These are phyloP conservation scores for Neonectria magnoliae DNA, from an alignment of 2,329 filamentous ascomycete genomes.

Conservation along the genomic window DNA sequence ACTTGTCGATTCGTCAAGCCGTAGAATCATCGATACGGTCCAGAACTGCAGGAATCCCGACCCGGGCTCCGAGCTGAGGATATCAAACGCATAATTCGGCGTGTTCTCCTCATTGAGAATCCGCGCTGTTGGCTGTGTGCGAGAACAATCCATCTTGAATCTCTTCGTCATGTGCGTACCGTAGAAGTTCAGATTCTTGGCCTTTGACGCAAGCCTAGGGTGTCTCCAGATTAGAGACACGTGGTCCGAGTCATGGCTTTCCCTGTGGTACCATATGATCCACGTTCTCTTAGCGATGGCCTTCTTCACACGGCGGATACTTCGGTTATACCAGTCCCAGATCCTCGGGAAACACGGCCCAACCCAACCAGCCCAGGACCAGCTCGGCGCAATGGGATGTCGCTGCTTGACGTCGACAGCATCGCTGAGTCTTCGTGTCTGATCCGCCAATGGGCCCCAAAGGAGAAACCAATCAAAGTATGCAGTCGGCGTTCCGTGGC, in stretches of 20 bases:
- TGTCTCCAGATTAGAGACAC: background rate
- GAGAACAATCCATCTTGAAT: background rate
- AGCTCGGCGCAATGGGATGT: background rate
- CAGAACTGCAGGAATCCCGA: background rate
- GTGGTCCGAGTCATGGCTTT: background rate
- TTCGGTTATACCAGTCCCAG: background rate
- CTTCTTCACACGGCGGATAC: background rate
- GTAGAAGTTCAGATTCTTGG: background rate
- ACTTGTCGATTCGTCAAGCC: background rate
- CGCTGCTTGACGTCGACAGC: accelerated
- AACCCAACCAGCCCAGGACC: background rate
- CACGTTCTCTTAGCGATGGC: background rate
- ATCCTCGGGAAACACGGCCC: background rate
- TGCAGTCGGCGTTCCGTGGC: background rate
- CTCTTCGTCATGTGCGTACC: background rate
- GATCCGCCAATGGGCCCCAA: background rate
- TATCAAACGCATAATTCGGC: background rate
- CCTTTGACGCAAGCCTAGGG: background rate
- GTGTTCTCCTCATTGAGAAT: background rate
- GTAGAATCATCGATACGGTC: background rate
- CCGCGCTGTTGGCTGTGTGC: background rate
- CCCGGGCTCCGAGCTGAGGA: background rate
- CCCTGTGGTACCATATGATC: background rate
- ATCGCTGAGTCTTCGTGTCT: background rate
- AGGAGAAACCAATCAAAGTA: background rate